Evolutionary conservation across 2,329 filamentous ascomycete genomes (phyloP).

Genomic region (Colletotrichum nymphaeae): DNA sequence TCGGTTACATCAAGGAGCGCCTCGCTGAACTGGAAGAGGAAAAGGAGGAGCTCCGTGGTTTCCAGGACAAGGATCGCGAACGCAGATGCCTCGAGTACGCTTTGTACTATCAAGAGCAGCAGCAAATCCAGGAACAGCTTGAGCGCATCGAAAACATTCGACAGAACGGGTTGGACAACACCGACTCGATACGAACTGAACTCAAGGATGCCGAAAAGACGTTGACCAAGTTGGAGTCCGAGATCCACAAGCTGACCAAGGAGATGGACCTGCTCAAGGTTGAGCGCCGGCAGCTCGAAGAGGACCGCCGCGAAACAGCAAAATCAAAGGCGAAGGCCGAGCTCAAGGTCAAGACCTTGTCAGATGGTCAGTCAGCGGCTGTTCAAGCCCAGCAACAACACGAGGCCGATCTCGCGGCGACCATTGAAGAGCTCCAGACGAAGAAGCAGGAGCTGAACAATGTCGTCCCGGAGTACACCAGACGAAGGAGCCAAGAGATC

Average conservation of each 20-base stretch:
- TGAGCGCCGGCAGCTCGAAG: slow-evolving; percentile 88
- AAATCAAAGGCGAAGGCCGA: slow-evolving; percentile 87
- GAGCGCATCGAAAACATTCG: slow-evolving; percentile 86
- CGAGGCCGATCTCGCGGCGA: slow-evolving; percentile 76
- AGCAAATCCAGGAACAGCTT: slow-evolving; percentile 79
- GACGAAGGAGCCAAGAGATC: slow-evolving; percentile 78
- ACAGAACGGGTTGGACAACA: slow-evolving; percentile 84
- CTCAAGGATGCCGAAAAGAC: slow-evolving; percentile 84
- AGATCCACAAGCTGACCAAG: slow-evolving; percentile 83
- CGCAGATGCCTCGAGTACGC: slow-evolving; percentile 93
- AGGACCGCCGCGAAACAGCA: slow-evolving; percentile 86
- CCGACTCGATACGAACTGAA: slow-evolving; percentile 81
- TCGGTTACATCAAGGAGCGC: slow-evolving; percentile 92
- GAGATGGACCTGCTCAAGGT: slow-evolving; percentile 86
- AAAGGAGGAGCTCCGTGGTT: slow-evolving; percentile 93
- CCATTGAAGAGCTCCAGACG: slow-evolving; percentile 78
- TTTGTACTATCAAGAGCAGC: slow-evolving; percentile 90
- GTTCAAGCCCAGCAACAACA: slow-evolving; percentile 79
- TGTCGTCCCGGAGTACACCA: slow-evolving; percentile 81
- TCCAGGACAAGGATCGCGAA: slow-evolving; percentile 95
- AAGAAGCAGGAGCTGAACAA: slow-evolving; percentile 82
- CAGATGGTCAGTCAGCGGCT: slow-evolving; percentile 83
- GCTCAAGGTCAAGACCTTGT: slow-evolving; percentile 82
- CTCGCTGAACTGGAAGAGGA: slow-evolving; percentile 93
- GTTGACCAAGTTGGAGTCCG: slow-evolving; percentile 79